A percentile compares a stretch with the other conserved stretches of the same genome.
These are phyloP conservation scores for Tephrocybe sp. DNA, from an alignment of 768 basidiomycete genomes.

Conservation along the genomic window DNA sequence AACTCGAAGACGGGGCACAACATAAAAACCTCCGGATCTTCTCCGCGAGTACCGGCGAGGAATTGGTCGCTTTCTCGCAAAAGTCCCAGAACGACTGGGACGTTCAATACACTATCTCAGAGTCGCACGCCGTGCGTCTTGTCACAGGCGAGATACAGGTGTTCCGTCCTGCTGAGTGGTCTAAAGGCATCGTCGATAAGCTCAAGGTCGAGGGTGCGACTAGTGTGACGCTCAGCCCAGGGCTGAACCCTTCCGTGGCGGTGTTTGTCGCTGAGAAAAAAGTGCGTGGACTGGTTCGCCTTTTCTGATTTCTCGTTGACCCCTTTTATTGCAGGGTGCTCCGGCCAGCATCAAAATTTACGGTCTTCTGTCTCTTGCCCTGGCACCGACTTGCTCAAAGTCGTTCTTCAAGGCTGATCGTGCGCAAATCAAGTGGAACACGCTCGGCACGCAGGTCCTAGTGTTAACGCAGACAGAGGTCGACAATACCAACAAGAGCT, in stretches of 20 bases:
- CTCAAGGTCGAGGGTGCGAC: constrained; percentile 84
- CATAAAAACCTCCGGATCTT: constrained; percentile 95
- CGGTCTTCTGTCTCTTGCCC: constrained; percentile 60
- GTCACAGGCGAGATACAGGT: constrained; percentile 84
- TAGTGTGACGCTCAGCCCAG: constrained; percentile 74
- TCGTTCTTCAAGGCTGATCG: constrained; percentile 96
- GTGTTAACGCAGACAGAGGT: constrained; percentile 95
- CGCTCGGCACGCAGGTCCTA: constrained; percentile 87
- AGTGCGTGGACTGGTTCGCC: constrained; percentile 36
- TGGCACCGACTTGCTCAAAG: constrained; percentile 78
- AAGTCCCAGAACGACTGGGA: constrained; percentile 93
- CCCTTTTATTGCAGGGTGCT: constrained; percentile 53
- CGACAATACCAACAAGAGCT: constrained; percentile 95
- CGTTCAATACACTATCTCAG: constrained; percentile 87
- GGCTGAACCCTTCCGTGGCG: constrained; percentile 85
- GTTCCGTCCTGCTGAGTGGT: constrained; percentile 79
- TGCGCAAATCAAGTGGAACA: constrained; percentile 94
- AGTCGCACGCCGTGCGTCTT: constrained; percentile 81
- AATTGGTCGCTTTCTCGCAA: constrained; percentile 85
- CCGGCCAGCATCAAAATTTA: constrained; percentile 89
- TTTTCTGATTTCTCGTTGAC: constrained; percentile 2
- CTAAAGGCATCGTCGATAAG: constrained; percentile 77
- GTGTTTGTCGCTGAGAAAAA: constrained; percentile 95
- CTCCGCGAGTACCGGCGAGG: constrained; percentile 81
- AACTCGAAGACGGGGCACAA: constrained; percentile 86